Evolutionary conservation across 2,329 filamentous ascomycete species (phyloP).

Genomic region (Dactylellina haptotyla): DNA sequence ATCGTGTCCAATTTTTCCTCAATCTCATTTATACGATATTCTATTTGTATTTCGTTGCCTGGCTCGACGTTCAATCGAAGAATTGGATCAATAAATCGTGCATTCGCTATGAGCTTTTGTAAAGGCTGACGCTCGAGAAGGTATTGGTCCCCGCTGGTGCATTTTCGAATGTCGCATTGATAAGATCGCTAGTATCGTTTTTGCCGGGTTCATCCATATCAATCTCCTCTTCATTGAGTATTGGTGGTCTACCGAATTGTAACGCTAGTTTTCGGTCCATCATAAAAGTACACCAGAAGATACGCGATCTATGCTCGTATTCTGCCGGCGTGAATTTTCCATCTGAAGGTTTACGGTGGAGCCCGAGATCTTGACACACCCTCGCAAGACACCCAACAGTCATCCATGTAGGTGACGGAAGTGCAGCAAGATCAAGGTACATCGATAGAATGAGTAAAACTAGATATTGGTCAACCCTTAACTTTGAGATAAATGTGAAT

Average conservation of each 20-base stretch:
- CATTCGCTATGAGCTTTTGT: conserved; percentile 31
- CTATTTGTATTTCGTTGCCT: conserved; percentile 36
- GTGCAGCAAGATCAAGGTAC: conserved; percentile 57
- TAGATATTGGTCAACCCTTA: conserved; percentile 5
- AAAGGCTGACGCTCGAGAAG: conserved; percentile 12
- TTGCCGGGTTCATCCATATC: conserved; percentile 56
- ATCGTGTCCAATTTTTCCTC: conserved; percentile 48
- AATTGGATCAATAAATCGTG: conserved; percentile 36
- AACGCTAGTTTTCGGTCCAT: conserved; percentile 57
- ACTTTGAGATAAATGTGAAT: conserved; percentile 19
- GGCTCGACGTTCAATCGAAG: conserved; percentile 31
- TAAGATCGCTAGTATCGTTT: conserved; percentile 43
- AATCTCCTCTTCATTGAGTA: conserved; percentile 57
- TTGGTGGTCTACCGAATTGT: conserved; percentile 56
- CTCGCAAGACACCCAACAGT: conserved; percentile 56
- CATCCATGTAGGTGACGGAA: conserved; percentile 58
- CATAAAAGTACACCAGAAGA: conserved; percentile 58
- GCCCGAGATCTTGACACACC: conserved; percentile 57
- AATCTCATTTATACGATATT: conserved; percentile 40
- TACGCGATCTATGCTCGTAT: conserved; percentile 56
- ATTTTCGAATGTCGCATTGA: conserved; percentile 26
- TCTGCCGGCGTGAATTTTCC: conserved; percentile 54
- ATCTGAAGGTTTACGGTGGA: conserved; percentile 55
- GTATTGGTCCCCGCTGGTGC: conserved; percentile 16
- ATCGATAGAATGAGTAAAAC: conserved; percentile 57